Conservation (phyloP, 2,329 filamentous ascomycete species). For the Fusarium hostae region DNA sequence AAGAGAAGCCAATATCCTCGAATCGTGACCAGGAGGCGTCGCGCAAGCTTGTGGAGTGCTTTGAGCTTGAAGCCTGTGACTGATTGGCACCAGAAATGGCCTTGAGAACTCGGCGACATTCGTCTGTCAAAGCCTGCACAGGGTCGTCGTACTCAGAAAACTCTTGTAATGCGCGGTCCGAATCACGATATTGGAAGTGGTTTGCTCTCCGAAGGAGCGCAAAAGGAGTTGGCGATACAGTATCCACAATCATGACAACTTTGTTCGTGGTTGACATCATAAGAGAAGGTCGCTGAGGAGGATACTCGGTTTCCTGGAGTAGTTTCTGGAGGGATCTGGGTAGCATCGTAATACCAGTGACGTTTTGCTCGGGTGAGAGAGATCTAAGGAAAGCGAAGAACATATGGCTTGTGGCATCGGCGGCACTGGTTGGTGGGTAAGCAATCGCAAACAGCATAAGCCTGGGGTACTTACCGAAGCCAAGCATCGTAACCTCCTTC, state of each 20-base stretch:
- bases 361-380: slow-evolving; percentile 80
- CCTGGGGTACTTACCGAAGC: slow-evolving; percentile 69
- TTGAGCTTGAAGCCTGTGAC: slow-evolving; percentile 76
- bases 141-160: slow-evolving; percentile 93
- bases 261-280: slow-evolving; percentile 85
- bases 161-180: slow-evolving; percentile 83
- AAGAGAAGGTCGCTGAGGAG: slow-evolving; percentile 79
- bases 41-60: slow-evolving; percentile 76
- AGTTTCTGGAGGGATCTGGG: slow-evolving; percentile 92
- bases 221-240: slow-evolving; percentile 94
- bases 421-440: slow-evolving; percentile 69
- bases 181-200: slow-evolving; percentile 94
- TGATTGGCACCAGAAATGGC: slow-evolving; percentile 91
- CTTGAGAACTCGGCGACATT: slow-evolving; percentile 89
- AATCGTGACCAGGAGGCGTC: slow-evolving; percentile 98
- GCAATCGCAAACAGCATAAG: slow-evolving; percentile 14
- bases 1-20: slow-evolving; percentile 92
- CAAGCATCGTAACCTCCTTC: slow-evolving; percentile 93
- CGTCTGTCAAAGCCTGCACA: slow-evolving; percentile 86
- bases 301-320: slow-evolving; percentile 92
- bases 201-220: slow-evolving; percentile 88
- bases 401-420: slow-evolving; percentile 94
- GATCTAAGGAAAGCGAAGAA: slow-evolving; percentile 98
- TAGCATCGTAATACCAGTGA: slow-evolving; percentile 84
- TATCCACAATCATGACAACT: slow-evolving; percentile 96